phyloP scores from a whole-genome alignment of 2,329 filamentous ascomycete genomes.

The Exophiala alcalophila region DNA sequence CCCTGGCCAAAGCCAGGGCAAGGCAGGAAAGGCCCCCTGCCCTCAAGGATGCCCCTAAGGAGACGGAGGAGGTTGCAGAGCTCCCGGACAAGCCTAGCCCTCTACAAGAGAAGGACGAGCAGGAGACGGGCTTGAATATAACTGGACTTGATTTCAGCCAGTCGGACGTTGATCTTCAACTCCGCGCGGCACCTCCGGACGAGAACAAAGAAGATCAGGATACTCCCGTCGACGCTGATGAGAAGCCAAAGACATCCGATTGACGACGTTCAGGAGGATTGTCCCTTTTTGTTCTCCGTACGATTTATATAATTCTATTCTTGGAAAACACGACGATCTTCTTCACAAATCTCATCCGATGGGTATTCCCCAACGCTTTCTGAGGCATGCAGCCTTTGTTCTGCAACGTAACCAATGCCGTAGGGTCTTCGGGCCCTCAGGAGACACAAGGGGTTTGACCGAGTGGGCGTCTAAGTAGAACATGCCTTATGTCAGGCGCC shows the following conservation, averaged over 20 bases:
- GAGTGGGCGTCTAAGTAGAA: too few relatives aligned
- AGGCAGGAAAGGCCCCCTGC: constrained; percentile 89
- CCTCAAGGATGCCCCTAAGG: constrained; percentile 59
- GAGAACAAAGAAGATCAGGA: constrained; percentile 5
- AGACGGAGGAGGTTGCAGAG: constrained; percentile 12
- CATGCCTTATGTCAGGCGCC: too few relatives aligned
- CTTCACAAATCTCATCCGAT: too few relatives aligned
- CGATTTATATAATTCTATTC: constrained; percentile 9
- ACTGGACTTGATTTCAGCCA: constrained; percentile 23
- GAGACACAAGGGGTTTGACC: too few relatives aligned
- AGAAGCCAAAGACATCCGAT: constrained; percentile 8
- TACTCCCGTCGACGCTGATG: constrained; percentile 6
- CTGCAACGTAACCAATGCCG: too few relatives aligned
- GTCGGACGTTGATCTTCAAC: constrained; percentile 20
- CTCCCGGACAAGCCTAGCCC: constrained; percentile 15
- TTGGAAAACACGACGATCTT: constrained; percentile 23
- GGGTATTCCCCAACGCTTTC: too few relatives aligned
- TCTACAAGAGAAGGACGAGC: constrained; percentile 13
- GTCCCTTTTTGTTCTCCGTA: constrained; percentile 1
- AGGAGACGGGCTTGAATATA: constrained; percentile 26
- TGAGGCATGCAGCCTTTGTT: too few relatives aligned
- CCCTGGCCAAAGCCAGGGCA: constrained; percentile 77
- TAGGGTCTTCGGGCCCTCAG: too few relatives aligned
- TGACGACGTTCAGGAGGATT: not conserved
- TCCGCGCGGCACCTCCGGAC: constrained; percentile 6